A percentile compares a stretch with the other conserved stretches of the same genome.
Evolutionary conservation across 345 rosid genomes (phyloP).

Genomic region (Eucalyptus tenuipes): DNA sequence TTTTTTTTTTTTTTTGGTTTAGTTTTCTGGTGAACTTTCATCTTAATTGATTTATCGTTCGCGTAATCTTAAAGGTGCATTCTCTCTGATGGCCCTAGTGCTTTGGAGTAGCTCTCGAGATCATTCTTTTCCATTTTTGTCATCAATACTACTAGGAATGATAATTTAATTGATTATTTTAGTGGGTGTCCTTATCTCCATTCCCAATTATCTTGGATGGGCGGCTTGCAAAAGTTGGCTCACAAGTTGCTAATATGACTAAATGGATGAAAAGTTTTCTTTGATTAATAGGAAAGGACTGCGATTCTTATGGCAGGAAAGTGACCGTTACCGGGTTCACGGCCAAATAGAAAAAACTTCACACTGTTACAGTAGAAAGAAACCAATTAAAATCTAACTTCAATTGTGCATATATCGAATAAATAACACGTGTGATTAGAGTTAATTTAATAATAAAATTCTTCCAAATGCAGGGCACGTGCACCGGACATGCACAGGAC

Average conservation of each 20-base stretch:
- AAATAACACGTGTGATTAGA: not conserved
- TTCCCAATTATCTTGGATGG: not conserved
- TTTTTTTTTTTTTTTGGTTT: not conserved
- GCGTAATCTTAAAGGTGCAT: not conserved
- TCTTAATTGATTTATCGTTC: not conserved
- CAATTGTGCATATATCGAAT: not conserved
- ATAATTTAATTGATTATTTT: not conserved
- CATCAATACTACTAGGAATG: not conserved
- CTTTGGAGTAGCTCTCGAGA: not conserved
- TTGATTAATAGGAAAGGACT: not conserved
- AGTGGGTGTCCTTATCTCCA: not conserved
- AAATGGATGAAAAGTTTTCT: not conserved
- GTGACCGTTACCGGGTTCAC: not conserved
- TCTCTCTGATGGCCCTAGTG: not conserved
- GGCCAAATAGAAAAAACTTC: not conserved
- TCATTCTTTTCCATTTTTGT: not conserved
- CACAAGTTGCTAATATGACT: not conserved
- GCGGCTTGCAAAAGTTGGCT: not conserved
- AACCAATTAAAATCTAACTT: not conserved
- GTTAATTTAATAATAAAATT: not conserved
- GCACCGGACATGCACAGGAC: not conserved
- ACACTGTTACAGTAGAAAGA: not conserved
- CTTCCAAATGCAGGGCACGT: not conserved
- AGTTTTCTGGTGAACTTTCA: not conserved
- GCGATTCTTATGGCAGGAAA: not conserved